A percentile compares a stretch with the other conserved stretches of the same genome.
Conservation (phyloP, 2,329 filamentous ascomycete species). For the Colletotrichum eleusines region DNA sequence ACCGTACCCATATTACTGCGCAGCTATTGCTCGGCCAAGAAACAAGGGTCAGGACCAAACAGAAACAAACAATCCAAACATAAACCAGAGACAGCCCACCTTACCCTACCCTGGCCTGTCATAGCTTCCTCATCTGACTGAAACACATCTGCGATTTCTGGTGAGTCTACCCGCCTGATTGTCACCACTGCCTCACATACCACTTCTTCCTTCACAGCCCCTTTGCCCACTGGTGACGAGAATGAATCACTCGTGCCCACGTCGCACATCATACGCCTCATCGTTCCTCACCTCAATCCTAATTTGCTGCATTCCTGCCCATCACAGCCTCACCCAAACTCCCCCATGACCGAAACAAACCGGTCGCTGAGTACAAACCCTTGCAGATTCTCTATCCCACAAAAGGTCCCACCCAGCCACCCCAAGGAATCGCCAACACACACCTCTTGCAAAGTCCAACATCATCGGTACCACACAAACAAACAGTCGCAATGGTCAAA, state of each 20-base stretch:
- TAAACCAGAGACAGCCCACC: conserved; percentile 24
- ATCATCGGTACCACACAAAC: not conserved
- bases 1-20: not conserved
- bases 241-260: not conserved
- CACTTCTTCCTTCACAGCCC: not conserved
- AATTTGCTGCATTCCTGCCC: conserved; percentile 26
- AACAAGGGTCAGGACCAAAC: conserved; percentile 25
- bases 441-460: not conserved
- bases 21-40: conserved; percentile 11
- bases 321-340: not conserved
- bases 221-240: not conserved
- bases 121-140: conserved; percentile 8
- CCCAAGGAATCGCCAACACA: conserved; percentile 15
- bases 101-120: conserved; percentile 1
- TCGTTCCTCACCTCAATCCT: not conserved
- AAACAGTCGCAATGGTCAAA: conserved; percentile 17
- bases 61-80: conserved; percentile 26
- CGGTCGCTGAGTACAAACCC: conserved; percentile 33
- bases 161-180: conserved; percentile 18
- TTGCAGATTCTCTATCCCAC: conserved; percentile 7
- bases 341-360: not conserved
- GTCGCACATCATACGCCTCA: not conserved
- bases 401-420: conserved; percentile 19
- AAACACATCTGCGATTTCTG: conserved; percentile 33
- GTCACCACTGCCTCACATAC: not conserved